A percentile compares a stretch with the other conserved stretches of the same genome.
phyloP scores from a whole-genome alignment of 805 yeast species.

The Metschnikowia kunwiensis region DNA sequence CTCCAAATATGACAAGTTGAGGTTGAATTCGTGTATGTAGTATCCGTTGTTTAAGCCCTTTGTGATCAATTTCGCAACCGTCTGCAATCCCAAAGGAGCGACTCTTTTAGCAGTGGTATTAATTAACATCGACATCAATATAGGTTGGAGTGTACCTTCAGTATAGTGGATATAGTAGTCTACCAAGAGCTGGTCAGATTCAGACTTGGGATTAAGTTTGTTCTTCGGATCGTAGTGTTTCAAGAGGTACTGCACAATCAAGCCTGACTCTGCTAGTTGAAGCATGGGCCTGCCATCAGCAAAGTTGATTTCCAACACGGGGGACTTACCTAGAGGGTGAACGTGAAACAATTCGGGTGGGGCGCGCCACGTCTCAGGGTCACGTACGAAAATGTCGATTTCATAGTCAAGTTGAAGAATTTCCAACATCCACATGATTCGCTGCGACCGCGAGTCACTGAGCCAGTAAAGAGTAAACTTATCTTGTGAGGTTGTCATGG shows the following conservation, averaged over 20 bases:
- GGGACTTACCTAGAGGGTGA: conserved; percentile 65
- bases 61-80: conserved; percentile 42
- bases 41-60: conserved; percentile 47
- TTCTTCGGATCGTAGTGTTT: conserved; percentile 45
- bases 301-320: conserved; percentile 46
- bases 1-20: conserved; percentile 42
- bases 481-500: conserved; percentile 8
- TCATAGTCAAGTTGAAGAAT: conserved; percentile 55
- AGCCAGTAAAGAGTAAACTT: conserved; percentile 33
- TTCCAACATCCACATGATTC: conserved; percentile 65
- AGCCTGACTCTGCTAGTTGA: conserved; percentile 58
- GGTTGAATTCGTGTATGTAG: conserved; percentile 45
- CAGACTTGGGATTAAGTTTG: conserved; percentile 36
- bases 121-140: conserved; percentile 37
- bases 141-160: conserved; percentile 63
- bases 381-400: conserved; percentile 50
- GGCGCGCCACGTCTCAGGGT: conserved; percentile 42
- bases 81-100: conserved; percentile 49
- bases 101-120: conserved; percentile 38
- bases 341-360: conserved; percentile 43
- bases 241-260: conserved; percentile 52
- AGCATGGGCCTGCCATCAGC: conserved; percentile 35
- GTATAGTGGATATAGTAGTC: conserved; percentile 53
- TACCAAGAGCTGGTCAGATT: conserved; percentile 40
- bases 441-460: conserved; percentile 54